Evolutionary conservation across 257 asterid species (phyloP).

Genomic region (Solanum arcanum): DNA sequence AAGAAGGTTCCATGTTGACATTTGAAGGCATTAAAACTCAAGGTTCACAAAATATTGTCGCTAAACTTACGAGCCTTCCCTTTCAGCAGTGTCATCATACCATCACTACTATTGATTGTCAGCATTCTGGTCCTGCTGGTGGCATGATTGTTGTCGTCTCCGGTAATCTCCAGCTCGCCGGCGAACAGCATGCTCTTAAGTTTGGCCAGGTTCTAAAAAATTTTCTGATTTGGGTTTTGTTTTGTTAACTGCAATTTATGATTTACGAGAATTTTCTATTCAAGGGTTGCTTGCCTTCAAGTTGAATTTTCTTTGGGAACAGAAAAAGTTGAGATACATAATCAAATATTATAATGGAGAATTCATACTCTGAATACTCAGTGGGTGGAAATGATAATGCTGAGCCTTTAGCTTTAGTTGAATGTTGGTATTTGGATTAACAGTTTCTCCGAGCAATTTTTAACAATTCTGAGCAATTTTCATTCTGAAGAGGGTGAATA

Average conservation of each 20-base stretch:
- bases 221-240: background rate
- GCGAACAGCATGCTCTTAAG: constrained; percentile 43
- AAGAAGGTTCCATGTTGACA: constrained; percentile 35
- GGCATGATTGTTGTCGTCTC: constrained; percentile 47
- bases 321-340: background rate
- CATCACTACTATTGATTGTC: constrained; percentile 44
- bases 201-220: constrained; percentile 17
- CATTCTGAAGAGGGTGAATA: background rate
- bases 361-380: background rate
- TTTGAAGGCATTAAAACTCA: constrained; percentile 46
- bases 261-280: background rate
- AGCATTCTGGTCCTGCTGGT: constrained; percentile 49
- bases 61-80: constrained; percentile 28
- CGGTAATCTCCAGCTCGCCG: constrained; percentile 35
- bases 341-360: background rate
- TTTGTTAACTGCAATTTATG: background rate
- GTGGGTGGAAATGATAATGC: background rate
- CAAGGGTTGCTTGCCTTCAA: background rate
- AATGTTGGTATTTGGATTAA: background rate
- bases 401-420: background rate
- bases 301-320: background rate
- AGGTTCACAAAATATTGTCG: constrained; percentile 24
- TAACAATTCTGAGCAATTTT: background rate
- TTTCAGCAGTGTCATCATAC: constrained; percentile 48
- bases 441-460: background rate